These are phyloP conservation scores for Colletotrichum liriopes DNA, from an alignment of 2,329 filamentous ascomycete genomes.

Conservation along the genomic window DNA sequence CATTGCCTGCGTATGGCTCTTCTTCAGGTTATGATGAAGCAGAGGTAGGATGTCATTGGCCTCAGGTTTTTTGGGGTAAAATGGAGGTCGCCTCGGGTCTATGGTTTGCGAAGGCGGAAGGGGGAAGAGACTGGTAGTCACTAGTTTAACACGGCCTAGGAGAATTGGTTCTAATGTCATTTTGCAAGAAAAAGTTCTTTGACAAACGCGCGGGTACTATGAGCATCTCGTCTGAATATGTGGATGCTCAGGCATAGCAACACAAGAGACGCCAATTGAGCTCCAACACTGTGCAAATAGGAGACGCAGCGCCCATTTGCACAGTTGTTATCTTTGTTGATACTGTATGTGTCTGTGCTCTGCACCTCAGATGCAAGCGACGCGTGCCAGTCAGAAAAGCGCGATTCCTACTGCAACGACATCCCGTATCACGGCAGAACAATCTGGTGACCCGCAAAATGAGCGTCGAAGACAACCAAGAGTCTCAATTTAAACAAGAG, in stretches of 20 bases:
- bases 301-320: accelerated
- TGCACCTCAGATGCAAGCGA: conserved; percentile 2
- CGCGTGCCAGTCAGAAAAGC: conserved; percentile 31
- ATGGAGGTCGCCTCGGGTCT: conserved; percentile 23
- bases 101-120: conserved; percentile 25
- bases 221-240: neutral
- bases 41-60: conserved; percentile 37
- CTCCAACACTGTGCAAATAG: conserved; percentile 1
- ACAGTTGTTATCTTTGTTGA: accelerated
- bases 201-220: neutral
- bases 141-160: conserved; percentile 38
- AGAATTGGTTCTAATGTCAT: conserved; percentile 35
- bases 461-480: conserved; percentile 13
- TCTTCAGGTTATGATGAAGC: conserved; percentile 37
- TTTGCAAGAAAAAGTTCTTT: neutral
- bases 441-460: conserved; percentile 10
- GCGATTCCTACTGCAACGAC: conserved; percentile 23
- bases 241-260: neutral
- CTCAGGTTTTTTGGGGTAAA: conserved; percentile 22
- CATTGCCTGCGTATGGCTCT: conserved; percentile 22
- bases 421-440: neutral
- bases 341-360: conserved; percentile 26
- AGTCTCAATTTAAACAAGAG: conserved; percentile 49
- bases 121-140: conserved; percentile 35
- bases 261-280: neutral